Evolutionary conservation across 495 filamentous ascomycete species (phyloP).

Genomic region (Neurospora sp.): DNA sequence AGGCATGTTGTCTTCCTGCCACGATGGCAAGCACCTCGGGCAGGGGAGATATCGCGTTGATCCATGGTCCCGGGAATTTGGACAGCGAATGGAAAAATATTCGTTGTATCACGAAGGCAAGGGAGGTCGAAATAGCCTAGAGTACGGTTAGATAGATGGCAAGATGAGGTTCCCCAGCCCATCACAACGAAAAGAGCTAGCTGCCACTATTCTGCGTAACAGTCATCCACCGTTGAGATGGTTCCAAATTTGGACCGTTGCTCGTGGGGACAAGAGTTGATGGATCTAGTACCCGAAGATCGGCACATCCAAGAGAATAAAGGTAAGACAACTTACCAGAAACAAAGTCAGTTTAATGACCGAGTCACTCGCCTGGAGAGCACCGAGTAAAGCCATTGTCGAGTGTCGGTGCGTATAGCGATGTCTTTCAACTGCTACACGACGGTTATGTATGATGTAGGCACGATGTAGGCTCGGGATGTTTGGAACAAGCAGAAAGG

Average conservation of each 20-base stretch:
- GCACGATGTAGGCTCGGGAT: background rate
- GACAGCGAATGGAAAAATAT: slow-evolving; percentile 9
- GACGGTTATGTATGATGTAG: background rate
- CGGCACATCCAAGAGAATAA: background rate
- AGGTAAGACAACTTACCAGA: background rate
- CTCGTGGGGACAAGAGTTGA: background rate
- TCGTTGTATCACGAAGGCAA: background rate
- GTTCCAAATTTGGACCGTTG: background rate
- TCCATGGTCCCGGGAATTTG: slow-evolving; percentile 8
- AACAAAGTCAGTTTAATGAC: background rate
- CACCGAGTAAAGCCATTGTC: background rate
- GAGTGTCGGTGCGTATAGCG: background rate
- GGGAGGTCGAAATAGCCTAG: background rate
- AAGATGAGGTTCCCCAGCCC: background rate
- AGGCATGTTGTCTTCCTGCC: slow-evolving; percentile 7
- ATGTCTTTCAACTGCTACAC: background rate
- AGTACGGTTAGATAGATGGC: background rate
- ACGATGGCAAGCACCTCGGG: slow-evolving; percentile 6
- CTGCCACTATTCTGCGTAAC: background rate
- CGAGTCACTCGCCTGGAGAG: background rate
- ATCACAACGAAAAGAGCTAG: background rate
- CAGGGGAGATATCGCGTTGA: slow-evolving; percentile 6
- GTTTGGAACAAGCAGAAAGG: background rate
- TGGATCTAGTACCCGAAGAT: background rate
- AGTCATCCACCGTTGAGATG: background rate